Evolutionary conservation across 2,329 filamentous ascomycete species (phyloP).

Genomic region (Acrocalymma vagum): DNA sequence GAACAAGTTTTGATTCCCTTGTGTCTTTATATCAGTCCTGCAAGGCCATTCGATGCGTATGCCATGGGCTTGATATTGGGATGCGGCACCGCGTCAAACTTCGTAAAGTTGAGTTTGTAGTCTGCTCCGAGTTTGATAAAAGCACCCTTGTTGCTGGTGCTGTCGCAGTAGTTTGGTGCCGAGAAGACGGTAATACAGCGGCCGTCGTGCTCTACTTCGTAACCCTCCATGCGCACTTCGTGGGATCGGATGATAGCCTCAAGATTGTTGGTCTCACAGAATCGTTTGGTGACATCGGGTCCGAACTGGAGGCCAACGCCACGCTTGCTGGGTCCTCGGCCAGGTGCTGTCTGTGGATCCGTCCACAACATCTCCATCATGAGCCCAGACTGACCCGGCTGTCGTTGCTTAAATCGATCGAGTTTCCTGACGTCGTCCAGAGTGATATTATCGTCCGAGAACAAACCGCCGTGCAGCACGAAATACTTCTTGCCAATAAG

Average conservation of each 20-base stretch:
- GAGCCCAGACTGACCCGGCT: constrained; percentile 89
- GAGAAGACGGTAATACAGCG: constrained; percentile 99
- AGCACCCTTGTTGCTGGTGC: constrained; percentile 96
- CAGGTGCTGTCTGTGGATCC: constrained; percentile 85
- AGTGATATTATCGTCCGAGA: constrained; percentile 92
- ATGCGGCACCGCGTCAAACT: constrained; percentile 97
- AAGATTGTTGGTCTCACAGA: constrained; percentile 95
- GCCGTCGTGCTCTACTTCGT: constrained; percentile 96
- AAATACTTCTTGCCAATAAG: constrained; percentile 91
- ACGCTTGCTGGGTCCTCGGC: constrained; percentile 92
- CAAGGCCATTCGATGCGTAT: constrained; percentile 84
- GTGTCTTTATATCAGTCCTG: constrained; percentile 70
- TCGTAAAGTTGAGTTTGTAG: constrained; percentile 88
- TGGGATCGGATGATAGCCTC: constrained; percentile 96
- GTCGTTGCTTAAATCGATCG: constrained; percentile 87
- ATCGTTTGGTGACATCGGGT: constrained; percentile 92
- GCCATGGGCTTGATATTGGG: constrained; percentile 95
- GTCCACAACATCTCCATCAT: constrained; percentile 99
- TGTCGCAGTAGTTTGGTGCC: constrained; percentile 96
- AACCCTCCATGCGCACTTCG: constrained; percentile 99
- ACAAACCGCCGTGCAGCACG: constrained; percentile 91
- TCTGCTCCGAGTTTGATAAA: constrained; percentile 97
- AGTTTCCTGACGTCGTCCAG: constrained; percentile 94
- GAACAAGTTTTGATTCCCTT: constrained; percentile 17
- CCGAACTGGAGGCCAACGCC: constrained; percentile 97